Conservation (phyloP, 2,329 filamentous ascomycete genomes). For the Phaeosphaeria sp. region DNA sequence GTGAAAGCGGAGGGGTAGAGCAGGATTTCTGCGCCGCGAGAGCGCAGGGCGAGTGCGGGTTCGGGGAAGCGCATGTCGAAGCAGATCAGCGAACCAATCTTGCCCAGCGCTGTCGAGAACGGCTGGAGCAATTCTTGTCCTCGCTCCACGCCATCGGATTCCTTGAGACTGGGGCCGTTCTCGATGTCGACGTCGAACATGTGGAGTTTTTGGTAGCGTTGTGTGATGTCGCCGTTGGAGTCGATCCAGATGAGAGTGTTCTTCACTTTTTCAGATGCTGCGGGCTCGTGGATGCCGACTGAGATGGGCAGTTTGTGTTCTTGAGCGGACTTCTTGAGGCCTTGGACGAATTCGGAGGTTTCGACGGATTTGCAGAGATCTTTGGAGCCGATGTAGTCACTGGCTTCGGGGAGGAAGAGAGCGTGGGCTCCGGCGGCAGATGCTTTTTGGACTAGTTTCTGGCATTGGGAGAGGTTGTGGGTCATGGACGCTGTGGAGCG, state of each 20-base stretch:
- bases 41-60: constrained; percentile 70
- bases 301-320: constrained; percentile 73
- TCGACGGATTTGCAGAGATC: constrained; percentile 72
- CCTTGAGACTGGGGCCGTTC: constrained; percentile 65
- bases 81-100: constrained; percentile 82
- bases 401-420: constrained; percentile 90
- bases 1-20: constrained; percentile 93
- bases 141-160: constrained; percentile 70
- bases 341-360: constrained; percentile 75
- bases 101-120: constrained; percentile 75
- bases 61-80: constrained; percentile 91
- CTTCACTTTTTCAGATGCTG: constrained; percentile 60
- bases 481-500: constrained; percentile 81
- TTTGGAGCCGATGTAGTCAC: constrained; percentile 82
- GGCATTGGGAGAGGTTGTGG: constrained; percentile 82
- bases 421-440: constrained; percentile 79
- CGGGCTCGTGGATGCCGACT: constrained; percentile 77
- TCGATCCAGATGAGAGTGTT: constrained; percentile 74
- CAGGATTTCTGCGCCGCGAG: constrained; percentile 74
- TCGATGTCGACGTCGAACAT: constrained; percentile 77
- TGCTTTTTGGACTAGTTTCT: constrained; percentile 74
- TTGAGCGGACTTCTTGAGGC: constrained; percentile 73
- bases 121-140: constrained; percentile 66
- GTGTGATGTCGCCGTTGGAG: constrained; percentile 63
- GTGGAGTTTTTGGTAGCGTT: constrained; percentile 86